These are phyloP conservation scores for Taphrina betulina DNA, from an alignment of 1,139 yeast species.

Conservation along the genomic window DNA sequence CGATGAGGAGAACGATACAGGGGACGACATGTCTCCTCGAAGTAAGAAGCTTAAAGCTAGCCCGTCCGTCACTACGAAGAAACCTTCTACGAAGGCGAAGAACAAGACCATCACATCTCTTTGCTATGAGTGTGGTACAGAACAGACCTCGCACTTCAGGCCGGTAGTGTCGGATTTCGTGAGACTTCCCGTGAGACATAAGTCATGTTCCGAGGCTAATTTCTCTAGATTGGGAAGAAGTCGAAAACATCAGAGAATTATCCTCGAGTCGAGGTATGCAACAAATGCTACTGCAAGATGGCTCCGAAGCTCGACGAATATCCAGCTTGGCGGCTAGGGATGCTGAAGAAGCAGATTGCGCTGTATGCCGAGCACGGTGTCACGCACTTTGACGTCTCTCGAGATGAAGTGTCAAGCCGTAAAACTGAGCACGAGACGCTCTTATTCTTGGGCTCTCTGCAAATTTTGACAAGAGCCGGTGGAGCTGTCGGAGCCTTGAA, in stretches of 20 bases:
- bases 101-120: conserved; percentile 18
- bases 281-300: conserved; percentile 31
- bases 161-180: conserved; percentile 31
- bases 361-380: conserved; percentile 19
- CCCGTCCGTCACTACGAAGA: background rate
- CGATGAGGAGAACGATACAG: background rate
- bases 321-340: conserved; percentile 23
- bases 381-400: conserved; percentile 3
- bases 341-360: conserved; percentile 22
- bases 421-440: conserved; percentile 11
- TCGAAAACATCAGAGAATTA: conserved; percentile 18
- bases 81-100: conserved; percentile 1
- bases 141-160: conserved; percentile 29
- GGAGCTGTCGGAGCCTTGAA: conserved; percentile 17
- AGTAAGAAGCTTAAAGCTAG: background rate
- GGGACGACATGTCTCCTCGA: background rate
- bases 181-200: background rate
- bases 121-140: conserved; percentile 24
- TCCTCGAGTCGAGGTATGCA: conserved; percentile 27
- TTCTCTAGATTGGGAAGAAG: conserved; percentile 23
- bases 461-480: conserved; percentile 6
- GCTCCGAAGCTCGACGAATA: conserved; percentile 25
- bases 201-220: no score
- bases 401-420: conserved; percentile 1
- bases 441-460: conserved; percentile 8